Evolutionary conservation across 345 rosid genomes (phyloP).

Genomic region (Brassica incana): DNA sequence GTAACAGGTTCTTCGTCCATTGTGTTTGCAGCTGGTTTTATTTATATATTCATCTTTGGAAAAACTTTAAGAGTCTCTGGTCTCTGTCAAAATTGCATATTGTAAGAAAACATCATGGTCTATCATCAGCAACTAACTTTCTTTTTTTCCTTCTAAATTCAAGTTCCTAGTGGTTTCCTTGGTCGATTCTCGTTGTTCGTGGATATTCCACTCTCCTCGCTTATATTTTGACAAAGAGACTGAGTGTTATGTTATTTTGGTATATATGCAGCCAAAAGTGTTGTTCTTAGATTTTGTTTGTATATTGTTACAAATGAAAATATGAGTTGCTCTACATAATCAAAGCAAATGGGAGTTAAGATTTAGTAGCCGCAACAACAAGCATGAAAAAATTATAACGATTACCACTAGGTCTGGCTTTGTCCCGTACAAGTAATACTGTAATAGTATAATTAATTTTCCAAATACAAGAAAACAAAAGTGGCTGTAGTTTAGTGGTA

Average conservation of each 20-base stretch:
- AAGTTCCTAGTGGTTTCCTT: constrained; percentile 33
- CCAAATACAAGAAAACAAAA: background rate
- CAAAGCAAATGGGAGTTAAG: background rate
- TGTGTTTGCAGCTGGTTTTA: constrained; percentile 24
- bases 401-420: background rate
- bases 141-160: background rate
- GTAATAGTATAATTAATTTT: background rate
- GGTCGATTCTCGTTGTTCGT: background rate
- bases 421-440: background rate
- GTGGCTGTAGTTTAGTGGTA: constrained; percentile 88
- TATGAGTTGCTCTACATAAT: background rate
- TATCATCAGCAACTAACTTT: constrained; percentile 38
- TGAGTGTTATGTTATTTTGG: background rate
- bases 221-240: background rate
- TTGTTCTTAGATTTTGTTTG: background rate
- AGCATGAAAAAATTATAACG: background rate
- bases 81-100: constrained; percentile 37
- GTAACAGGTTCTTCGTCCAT: constrained; percentile 34
- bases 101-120: constrained; percentile 38
- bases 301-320: background rate
- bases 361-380: background rate
- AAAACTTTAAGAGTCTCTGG: constrained; percentile 32
- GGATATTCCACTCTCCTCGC: background rate
- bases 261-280: background rate
- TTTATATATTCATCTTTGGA: constrained; percentile 23